Conservation (phyloP, 2,329 filamentous ascomycete genomes). For the Fusarium paranaense region DNA sequence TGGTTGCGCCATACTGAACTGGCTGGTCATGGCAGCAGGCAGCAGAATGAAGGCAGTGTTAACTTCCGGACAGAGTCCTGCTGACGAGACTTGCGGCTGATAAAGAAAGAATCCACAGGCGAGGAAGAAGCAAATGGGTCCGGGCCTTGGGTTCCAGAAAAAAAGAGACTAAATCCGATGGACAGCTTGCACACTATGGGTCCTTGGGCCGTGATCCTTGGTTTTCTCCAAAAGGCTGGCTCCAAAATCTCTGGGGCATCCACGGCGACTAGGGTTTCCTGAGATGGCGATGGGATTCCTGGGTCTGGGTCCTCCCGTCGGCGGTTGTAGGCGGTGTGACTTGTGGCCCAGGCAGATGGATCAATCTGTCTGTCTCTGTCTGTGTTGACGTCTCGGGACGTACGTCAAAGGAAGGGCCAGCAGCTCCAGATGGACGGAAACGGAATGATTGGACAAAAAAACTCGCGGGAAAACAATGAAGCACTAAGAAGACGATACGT, state of each 20-base stretch:
- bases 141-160: conserved; percentile 43
- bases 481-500: conserved; percentile 44
- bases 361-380: conserved; percentile 28
- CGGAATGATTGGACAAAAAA: conserved; percentile 34
- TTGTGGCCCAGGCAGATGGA: conserved; percentile 42
- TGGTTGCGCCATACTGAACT: conserved; percentile 59
- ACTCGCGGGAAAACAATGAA: conserved; percentile 39
- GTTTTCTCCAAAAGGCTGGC: conserved; percentile 42
- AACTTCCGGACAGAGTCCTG: conserved; percentile 26
- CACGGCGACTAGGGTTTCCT: conserved; percentile 46
- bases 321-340: conserved; percentile 47
- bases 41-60: conserved; percentile 37
- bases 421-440: conserved; percentile 32
- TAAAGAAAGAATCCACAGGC: conserved; percentile 46
- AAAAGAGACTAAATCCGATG: conserved; percentile 44
- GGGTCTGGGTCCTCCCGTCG: conserved; percentile 42
- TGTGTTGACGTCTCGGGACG: neutral
- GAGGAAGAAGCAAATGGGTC: conserved; percentile 38
- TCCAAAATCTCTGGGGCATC: conserved; percentile 43
- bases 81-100: conserved; percentile 46
- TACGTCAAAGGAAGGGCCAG: conserved; percentile 27
- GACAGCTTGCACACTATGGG: conserved; percentile 47
- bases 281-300: conserved; percentile 43
- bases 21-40: conserved; percentile 49
- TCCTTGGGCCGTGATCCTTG: conserved; percentile 48